A percentile compares a stretch with the other conserved stretches of the same genome.
These are phyloP conservation scores for Irpex rosettiformis DNA, from an alignment of 1,284 basidiomycete species.

Conservation along the genomic window DNA sequence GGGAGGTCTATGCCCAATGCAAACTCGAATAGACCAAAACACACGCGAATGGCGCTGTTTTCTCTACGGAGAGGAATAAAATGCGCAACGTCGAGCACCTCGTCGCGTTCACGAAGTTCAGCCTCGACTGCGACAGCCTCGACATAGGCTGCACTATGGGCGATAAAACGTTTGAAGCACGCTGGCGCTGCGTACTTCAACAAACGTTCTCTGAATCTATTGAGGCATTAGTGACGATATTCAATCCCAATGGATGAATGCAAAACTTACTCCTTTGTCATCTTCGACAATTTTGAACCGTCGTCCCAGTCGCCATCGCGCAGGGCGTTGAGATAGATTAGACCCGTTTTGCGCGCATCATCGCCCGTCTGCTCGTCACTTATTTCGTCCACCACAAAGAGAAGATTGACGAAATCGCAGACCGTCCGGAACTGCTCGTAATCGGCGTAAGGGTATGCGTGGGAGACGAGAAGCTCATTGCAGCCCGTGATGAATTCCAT, in stretches of 20 bases:
- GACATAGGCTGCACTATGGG: slow-evolving; percentile 32
- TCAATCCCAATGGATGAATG: background rate
- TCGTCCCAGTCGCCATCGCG: slow-evolving; percentile 32
- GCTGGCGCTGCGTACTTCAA: slow-evolving; percentile 40
- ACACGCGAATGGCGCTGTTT: slow-evolving; percentile 37
- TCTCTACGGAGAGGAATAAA: slow-evolving; percentile 36
- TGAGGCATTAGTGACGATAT: background rate
- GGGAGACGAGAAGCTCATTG: slow-evolving; percentile 63
- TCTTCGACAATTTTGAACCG: slow-evolving; percentile 31
- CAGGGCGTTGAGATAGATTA: slow-evolving; percentile 40
- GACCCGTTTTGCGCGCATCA: slow-evolving; percentile 51
- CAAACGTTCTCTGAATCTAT: slow-evolving; percentile 51
- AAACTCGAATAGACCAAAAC: slow-evolving; percentile 38
- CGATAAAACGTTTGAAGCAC: slow-evolving; percentile 36
- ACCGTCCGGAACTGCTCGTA: slow-evolving; percentile 58
- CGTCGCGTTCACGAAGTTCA: slow-evolving; percentile 29
- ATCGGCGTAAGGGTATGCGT: slow-evolving; percentile 56
- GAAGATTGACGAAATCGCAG: slow-evolving; percentile 65
- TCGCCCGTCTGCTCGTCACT: slow-evolving; percentile 60
- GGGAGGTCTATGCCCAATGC: slow-evolving; percentile 37
- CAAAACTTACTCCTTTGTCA: slow-evolving; percentile 31
- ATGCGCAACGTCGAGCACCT: slow-evolving; percentile 29
- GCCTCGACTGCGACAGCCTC: slow-evolving; percentile 36
- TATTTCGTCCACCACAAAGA: slow-evolving; percentile 68
- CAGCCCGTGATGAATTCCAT: slow-evolving; percentile 57